Percentiles rank a stretch among this genome's conserved stretches.
These are phyloP conservation scores for Apodospora peruviana DNA, from an alignment of 495 filamentous ascomycete species.

Conservation along the genomic window DNA sequence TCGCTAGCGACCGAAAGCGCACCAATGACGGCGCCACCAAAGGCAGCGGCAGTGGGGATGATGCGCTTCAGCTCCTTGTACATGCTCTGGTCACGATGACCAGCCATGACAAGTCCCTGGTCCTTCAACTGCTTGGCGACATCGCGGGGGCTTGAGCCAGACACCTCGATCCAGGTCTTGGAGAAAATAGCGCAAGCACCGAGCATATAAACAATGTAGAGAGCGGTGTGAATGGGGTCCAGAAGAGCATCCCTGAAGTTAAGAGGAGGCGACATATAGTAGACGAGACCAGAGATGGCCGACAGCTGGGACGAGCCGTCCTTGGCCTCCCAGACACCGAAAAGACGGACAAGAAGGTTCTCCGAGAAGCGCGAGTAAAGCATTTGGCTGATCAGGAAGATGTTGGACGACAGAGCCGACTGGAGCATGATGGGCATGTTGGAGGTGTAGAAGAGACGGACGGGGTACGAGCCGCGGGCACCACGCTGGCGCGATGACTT, in stretches of 20 bases:
- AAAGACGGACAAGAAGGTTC: constrained; percentile 91
- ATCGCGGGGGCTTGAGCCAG: constrained; percentile 92
- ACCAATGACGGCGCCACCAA: constrained; percentile 98
- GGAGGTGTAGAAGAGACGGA: constrained; percentile 81
- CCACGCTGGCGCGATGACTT: constrained; percentile 99
- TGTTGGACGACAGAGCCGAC: constrained; percentile 94
- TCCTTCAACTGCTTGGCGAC: constrained; percentile 99
- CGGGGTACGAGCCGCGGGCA: constrained; percentile 79
- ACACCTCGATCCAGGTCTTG: constrained; percentile 99
- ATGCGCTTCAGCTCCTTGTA: constrained; percentile 99
- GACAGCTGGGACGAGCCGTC: constrained; percentile 95
- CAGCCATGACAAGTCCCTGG: constrained; percentile 98
- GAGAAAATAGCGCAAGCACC: constrained; percentile 97
- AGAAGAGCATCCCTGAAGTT: constrained; percentile 95
- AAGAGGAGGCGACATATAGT: constrained; percentile 98
- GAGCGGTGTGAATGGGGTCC: constrained; percentile 92
- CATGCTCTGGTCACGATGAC: constrained; percentile 99
- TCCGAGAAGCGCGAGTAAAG: constrained; percentile 97
- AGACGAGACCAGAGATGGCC: constrained; percentile 85
- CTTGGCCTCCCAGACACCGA: constrained; percentile 97
- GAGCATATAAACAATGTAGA: constrained; percentile 97
- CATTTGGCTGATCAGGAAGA: constrained; percentile 99
- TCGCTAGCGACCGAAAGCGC: constrained; percentile 92
- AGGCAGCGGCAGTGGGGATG: constrained; percentile 96
- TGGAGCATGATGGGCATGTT: constrained; percentile 99